Evolutionary conservation across 208 protist species (phyloP).

Genomic region (Trypanosoma grayi): DNA sequence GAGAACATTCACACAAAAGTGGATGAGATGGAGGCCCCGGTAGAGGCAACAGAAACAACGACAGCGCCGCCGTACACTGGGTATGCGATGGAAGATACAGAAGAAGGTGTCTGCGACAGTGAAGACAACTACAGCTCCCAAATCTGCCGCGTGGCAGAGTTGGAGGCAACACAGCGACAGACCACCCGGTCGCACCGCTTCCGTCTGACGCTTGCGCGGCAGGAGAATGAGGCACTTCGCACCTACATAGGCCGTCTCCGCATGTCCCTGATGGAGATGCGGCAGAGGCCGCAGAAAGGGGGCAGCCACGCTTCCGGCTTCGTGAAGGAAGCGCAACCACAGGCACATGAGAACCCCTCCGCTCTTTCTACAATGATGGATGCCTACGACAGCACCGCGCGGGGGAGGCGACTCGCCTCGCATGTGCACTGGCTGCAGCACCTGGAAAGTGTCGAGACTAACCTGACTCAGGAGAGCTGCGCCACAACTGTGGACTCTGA

Average conservation of each 20-base stretch:
- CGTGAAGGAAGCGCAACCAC: not conserved
- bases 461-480: not conserved
- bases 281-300: constrained; percentile 1
- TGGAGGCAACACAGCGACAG: constrained; percentile 32
- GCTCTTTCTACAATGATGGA: constrained; percentile 1
- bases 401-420: not conserved
- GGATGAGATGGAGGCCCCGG: not conserved
- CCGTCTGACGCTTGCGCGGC: constrained; percentile 35
- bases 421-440: not conserved
- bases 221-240: constrained; percentile 31
- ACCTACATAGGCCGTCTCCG: constrained; percentile 15
- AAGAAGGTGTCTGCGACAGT: constrained; percentile 19
- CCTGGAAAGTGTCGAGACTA: not conserved
- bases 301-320: not conserved
- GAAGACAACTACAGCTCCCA: constrained; percentile 34
- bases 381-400: constrained; percentile 3
- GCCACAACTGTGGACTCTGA: not conserved
- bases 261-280: not conserved
- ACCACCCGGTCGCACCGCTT: constrained; percentile 23
- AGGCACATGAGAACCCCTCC: not conserved
- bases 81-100: constrained; percentile 20
- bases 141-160: constrained; percentile 42
- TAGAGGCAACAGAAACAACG: too few relatives aligned
- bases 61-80: constrained; percentile 23
- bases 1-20: not conserved